Conservation (phyloP, 257 asterid genomes). For the Jaltomata sinuosa region DNA sequence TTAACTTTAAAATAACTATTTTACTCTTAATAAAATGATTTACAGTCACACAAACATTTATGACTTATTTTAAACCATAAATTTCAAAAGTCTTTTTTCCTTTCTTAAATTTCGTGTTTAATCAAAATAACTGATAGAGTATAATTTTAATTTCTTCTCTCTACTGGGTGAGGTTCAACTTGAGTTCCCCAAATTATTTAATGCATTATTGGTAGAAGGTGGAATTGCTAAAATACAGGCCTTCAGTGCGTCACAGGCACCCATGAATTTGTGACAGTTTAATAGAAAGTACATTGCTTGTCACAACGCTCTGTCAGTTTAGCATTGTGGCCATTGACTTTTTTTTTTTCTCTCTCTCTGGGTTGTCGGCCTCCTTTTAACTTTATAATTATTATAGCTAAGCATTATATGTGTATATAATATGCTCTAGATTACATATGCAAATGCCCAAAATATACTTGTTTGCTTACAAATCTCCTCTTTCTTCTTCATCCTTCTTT, state of each 20-base stretch:
- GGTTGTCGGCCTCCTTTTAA: slow-evolving; percentile 2
- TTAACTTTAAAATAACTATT: too few relatives aligned
- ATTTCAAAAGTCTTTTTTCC: too few relatives aligned
- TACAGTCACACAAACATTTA: too few relatives aligned
- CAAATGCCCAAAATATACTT: not conserved
- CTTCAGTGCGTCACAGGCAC: not conserved
- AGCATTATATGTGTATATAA: not conserved
- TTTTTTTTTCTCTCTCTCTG: not conserved
- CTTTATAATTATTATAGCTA: not conserved
- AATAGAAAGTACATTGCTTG: not conserved
- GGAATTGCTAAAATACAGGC: not conserved
- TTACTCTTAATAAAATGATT: too few relatives aligned
- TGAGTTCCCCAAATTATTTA: not conserved
- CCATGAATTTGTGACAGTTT: not conserved
- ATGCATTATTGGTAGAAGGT: not conserved
- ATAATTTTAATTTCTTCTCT: not conserved
- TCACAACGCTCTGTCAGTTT: not conserved
- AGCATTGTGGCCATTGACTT: slow-evolving; percentile 10
- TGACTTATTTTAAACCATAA: too few relatives aligned
- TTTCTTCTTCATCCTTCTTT: not conserved
- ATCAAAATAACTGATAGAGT: too few relatives aligned
- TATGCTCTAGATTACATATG: not conserved
- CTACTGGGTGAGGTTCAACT: not conserved
- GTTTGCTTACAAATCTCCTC: not conserved
- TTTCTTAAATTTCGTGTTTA: too few relatives aligned